Conservation (phyloP, 371 early-diverging fungal species). For the Chytridiales sp. region DNA sequence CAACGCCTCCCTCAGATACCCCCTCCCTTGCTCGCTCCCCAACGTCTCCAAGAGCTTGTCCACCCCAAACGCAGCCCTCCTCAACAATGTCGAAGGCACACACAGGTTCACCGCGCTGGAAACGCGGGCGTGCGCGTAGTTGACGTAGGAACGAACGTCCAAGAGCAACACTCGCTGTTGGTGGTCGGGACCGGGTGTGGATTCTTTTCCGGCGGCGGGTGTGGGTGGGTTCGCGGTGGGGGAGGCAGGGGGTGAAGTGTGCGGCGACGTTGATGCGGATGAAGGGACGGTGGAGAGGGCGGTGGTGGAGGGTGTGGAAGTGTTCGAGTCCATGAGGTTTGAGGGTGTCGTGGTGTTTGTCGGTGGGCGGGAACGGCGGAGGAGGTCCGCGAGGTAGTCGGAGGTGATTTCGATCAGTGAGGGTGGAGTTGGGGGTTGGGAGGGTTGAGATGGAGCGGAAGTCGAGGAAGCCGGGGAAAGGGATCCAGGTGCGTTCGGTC, state of each 20-base stretch:
- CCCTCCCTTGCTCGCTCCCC: too few relatives aligned
- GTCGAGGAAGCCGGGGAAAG: too few relatives aligned
- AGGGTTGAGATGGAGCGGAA: too few relatives aligned
- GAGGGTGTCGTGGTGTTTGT: not conserved
- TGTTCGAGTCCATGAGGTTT: not conserved
- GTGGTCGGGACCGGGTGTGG: not conserved
- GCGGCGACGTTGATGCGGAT: not conserved
- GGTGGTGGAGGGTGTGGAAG: not conserved
- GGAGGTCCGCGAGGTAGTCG: constrained; percentile 10
- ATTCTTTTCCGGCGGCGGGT: not conserved
- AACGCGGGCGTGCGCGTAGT: constrained; percentile 14
- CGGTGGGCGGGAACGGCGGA: not conserved
- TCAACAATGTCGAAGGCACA: constrained; percentile 22
- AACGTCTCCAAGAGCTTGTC: constrained; percentile 21
- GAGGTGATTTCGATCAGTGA: constrained; percentile 1
- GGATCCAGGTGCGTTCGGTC: too few relatives aligned
- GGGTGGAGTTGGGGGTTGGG: too few relatives aligned
- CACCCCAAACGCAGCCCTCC: constrained; percentile 10
- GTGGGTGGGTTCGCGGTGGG: not conserved
- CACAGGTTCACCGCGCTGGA: constrained; percentile 20
- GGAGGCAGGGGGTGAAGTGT: too few relatives aligned
- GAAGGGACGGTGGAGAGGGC: not conserved
- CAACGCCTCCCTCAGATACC: too few relatives aligned
- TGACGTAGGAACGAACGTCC: constrained; percentile 17
- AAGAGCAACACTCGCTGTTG: constrained; percentile 4